phyloP scores from a whole-genome alignment of 2,329 filamentous ascomycete species.

The Phoma herbarum region DNA sequence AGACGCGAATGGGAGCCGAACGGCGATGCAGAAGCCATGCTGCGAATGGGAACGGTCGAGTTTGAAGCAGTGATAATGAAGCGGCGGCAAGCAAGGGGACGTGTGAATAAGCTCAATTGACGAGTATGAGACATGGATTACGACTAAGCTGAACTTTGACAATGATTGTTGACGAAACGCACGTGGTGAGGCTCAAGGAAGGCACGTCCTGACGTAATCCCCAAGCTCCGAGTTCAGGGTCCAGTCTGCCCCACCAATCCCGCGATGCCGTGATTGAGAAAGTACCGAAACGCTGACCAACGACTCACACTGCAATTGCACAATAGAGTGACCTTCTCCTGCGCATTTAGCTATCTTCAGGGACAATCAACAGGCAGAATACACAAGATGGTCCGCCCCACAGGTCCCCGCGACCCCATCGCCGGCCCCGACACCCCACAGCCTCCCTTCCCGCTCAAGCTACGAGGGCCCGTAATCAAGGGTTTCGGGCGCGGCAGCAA shows the following conservation, averaged over 20 bases:
- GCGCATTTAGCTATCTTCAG: too few relatives aligned
- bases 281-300: conserved; percentile 13
- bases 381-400: conserved; percentile 38
- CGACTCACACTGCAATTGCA: conserved; percentile 1
- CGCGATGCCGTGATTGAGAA: conserved; percentile 21
- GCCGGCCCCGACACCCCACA: conserved; percentile 77
- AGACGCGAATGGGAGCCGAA: conserved; percentile 26
- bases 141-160: background rate
- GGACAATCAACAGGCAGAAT: too few relatives aligned
- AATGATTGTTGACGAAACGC: background rate
- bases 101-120: background rate
- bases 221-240: conserved; percentile 20
- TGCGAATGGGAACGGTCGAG: conserved; percentile 13
- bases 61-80: background rate
- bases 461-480: conserved; percentile 87
- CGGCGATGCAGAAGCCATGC: conserved; percentile 32
- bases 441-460: conserved; percentile 80
- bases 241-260: conserved; percentile 22
- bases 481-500: conserved; percentile 95
- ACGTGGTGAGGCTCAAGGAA: conserved; percentile 12
- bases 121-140: background rate
- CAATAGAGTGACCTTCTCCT: too few relatives aligned
- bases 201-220: conserved; percentile 19
- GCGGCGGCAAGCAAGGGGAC: too few relatives aligned
- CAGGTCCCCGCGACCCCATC: conserved; percentile 56